Evolutionary conservation across 164 flowering plant genomes (phyloP), one percentile per base, ranked within the genome.

Genomic region (Tetrastigma voinierianum): DNA sequence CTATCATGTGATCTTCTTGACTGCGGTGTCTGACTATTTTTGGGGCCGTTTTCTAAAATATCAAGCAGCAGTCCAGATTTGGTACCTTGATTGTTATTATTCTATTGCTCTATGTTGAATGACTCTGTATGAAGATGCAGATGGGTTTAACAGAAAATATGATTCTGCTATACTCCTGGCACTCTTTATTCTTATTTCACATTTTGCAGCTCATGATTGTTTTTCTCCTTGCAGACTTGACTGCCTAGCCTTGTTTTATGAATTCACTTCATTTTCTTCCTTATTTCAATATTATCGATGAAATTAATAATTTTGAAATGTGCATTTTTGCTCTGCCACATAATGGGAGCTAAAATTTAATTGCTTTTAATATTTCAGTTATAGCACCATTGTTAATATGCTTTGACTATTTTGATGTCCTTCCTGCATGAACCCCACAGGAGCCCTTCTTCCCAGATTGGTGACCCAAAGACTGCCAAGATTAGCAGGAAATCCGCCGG

Each of bases 121-220:
- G 53, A 43, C 65, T 53, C 80, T 90, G 98, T 96, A 58, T n/a
- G 98, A 92, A 77, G 87, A 84, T 77, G 98, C 97, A 54, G 57
- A 56, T 95, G 72, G 80, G 86, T 64, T 66, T 95, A 82, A 97
- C 97, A 69, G 97, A 95, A 80, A 80, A 95, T 97, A 24, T 93
- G 96, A 62, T 97, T 90, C n/a, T 71, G 98, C 98, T 62, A 90
- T 92, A 74, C 92, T 73, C 98, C 97, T 61, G 98, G 98, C 97
- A 92, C 75, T 61, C 84, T 40, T 4, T n/a, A 47, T 11, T 68
- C 24, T 53, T 46, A 14, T 21, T 20, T 59, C 24, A 14, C 20
- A 57, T 7, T 32, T 47, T 47, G 23, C 20, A 12, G 14, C 54
- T 11, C 49, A 46, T 45, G n/a, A 18, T 13, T 51, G 25, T 23